Evolutionary conservation across 345 rosid genomes (phyloP), one percentile per base, ranked within the genome.

Genomic region (Gossypium herbaceum): DNA sequence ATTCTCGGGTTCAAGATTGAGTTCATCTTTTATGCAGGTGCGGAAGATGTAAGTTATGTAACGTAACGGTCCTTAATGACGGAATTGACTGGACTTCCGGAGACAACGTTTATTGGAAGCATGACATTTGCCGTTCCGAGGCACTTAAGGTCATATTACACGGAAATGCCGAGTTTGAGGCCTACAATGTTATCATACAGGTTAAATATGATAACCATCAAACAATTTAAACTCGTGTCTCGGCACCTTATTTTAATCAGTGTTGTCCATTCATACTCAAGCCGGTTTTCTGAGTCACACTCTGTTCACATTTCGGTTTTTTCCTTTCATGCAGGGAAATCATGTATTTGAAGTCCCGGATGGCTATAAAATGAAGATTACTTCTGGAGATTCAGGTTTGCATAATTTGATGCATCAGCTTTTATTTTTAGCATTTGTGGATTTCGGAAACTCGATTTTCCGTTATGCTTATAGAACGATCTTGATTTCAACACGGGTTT

Each of bases 161-260:
- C 58, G 98, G 98, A 73, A 92, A 91, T 83, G 92, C 97, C 45
- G 98, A 94, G 82, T 88, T 94, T 73, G 97, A 92, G 88, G 98
- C 97, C 58, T 79, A 60, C 68, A 77, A 90, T 58, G 97, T 91
- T 65, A 84, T 84, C 71, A 41, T 94, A 79, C 79, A 92, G 97
- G 97, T 94, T 77, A 79, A 70, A 73, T 68, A 5, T 10, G 20
- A 34, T 19, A 67, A 43, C 47, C 29, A 11, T 44, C 20, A 56
- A 34, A 34, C 41, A 57, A 11, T 57, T 57, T 57, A 22, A 57
- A 41, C 13, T 3, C 4, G 12, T 41, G n/a, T 62, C 67, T 22
- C 12, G 16, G 50, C 10, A n/a, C 9, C 69, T 61, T 59, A 24
- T 25, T 54, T 10, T 64, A 17, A 10, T 17, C 8, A 0, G 51